phyloP scores from a whole-genome alignment of 352 stramenopile species.

The Blastocystis sp. region DNA sequence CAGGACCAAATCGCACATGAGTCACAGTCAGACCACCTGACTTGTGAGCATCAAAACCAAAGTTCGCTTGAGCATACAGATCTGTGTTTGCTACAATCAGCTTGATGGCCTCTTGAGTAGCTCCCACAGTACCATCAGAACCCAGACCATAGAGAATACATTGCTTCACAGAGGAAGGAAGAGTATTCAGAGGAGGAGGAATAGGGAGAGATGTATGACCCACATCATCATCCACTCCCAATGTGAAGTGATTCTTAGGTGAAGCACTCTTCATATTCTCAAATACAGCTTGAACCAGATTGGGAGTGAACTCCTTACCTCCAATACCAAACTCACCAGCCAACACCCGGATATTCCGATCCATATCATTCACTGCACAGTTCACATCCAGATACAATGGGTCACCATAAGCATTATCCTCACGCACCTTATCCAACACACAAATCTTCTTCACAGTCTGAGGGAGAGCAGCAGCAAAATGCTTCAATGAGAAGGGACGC shows the following conservation, averaged over 20 bases:
- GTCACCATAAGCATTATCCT: slow-evolving; percentile 71
- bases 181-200: slow-evolving; percentile 67
- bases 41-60: slow-evolving; percentile 71
- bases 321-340: slow-evolving; percentile 72
- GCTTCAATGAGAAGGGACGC: slow-evolving; percentile 72
- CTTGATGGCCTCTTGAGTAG: slow-evolving; percentile 70
- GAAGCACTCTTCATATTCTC: slow-evolving; percentile 67
- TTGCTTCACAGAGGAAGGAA: slow-evolving; percentile 72
- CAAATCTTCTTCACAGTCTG: slow-evolving; percentile 70
- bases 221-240: slow-evolving; percentile 74
- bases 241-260: slow-evolving; percentile 71
- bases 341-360: slow-evolving; percentile 66
- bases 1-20: slow-evolving; percentile 61
- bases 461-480: slow-evolving; percentile 72
- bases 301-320: slow-evolving; percentile 71
- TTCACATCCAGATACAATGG: slow-evolving; percentile 72
- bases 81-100: slow-evolving; percentile 68
- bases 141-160: slow-evolving; percentile 81
- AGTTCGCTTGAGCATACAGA: slow-evolving; percentile 70
- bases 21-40: slow-evolving; percentile 69
- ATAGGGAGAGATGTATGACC: slow-evolving; percentile 68
- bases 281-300: slow-evolving; percentile 72
- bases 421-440: slow-evolving; percentile 71
- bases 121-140: slow-evolving; percentile 71
- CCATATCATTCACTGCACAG: slow-evolving; percentile 71